These are phyloP conservation scores for Sabuloglossum arenarium DNA, from an alignment of 495 filamentous ascomycete species.

Conservation along the genomic window DNA sequence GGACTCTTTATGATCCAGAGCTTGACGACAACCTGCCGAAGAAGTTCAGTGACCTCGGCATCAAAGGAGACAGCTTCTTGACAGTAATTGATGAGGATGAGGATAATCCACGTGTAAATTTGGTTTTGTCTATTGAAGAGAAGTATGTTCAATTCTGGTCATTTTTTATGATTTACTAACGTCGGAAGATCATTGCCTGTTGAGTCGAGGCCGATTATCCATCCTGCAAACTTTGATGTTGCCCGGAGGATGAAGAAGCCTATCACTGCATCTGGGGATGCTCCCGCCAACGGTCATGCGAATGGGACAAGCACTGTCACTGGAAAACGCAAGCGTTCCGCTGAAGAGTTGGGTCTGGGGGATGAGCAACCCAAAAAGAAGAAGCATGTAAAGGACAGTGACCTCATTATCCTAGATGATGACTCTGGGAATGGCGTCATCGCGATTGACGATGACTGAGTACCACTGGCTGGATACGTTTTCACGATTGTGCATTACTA, in stretches of 20 bases:
- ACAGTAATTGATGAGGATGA: constrained; percentile 75
- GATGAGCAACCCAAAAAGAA: constrained; percentile 25
- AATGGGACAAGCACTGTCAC: not conserved
- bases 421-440: constrained; percentile 39
- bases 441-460: constrained; percentile 48
- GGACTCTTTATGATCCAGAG: constrained; percentile 69
- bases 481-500: not conserved
- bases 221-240: constrained; percentile 27
- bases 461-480: constrained; percentile 2
- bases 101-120: constrained; percentile 58
- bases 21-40: constrained; percentile 68
- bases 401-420: constrained; percentile 33
- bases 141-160: constrained; percentile 12
- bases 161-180: constrained; percentile 7
- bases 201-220: constrained; percentile 22
- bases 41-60: constrained; percentile 58
- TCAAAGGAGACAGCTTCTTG: constrained; percentile 50
- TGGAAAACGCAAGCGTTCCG: constrained; percentile 21
- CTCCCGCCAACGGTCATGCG: not conserved
- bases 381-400: constrained; percentile 18
- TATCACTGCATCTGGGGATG: not conserved
- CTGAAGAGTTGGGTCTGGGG: constrained; percentile 21
- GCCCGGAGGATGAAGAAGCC: constrained; percentile 24
- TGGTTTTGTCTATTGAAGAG: constrained; percentile 42
- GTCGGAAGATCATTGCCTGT: constrained; percentile 13